These are phyloP conservation scores for Gnomoniopsis smithogilvyi DNA, from an alignment of 2,329 filamentous ascomycete genomes.

Conservation along the genomic window DNA sequence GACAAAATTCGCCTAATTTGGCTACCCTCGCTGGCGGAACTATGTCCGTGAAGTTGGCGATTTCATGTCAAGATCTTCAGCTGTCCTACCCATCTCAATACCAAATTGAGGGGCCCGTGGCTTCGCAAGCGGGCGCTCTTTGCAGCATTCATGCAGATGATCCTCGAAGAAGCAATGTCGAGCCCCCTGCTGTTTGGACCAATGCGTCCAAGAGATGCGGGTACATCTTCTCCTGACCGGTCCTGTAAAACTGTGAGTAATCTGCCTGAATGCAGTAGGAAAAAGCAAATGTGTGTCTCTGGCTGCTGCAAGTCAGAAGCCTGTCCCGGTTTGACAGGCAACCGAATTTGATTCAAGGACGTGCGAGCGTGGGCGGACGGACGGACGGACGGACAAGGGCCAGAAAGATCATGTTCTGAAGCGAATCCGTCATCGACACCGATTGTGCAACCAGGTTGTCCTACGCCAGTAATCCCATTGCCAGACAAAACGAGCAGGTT, in stretches of 20 bases:
- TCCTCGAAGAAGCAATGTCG: not conserved
- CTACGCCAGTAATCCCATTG: conserved; percentile 2
- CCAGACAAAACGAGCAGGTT: not conserved
- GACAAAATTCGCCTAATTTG: not conserved
- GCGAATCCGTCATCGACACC: not conserved
- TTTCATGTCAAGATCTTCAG: not conserved
- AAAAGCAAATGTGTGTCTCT: not conserved
- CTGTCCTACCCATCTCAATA: not conserved
- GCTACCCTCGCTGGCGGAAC: not conserved
- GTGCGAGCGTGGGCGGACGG: not conserved
- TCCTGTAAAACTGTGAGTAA: not conserved
- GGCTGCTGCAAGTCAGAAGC: conserved; percentile 12
- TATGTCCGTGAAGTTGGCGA: not conserved
- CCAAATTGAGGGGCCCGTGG: not conserved
- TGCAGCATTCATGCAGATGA: not conserved
- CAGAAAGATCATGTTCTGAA: not conserved
- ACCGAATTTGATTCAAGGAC: conserved; percentile 13
- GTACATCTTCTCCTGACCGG: not conserved
- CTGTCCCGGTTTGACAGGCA: conserved; percentile 5
- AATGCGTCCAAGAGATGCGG: not conserved
- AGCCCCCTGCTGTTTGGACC: not conserved
- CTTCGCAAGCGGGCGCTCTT: conserved; percentile 2
- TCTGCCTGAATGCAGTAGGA: not conserved
- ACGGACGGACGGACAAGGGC: not conserved
- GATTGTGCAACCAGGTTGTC: conserved; percentile 4